Conservation (phyloP, 352 stramenopile species). For the Blastocystis sp. region DNA sequence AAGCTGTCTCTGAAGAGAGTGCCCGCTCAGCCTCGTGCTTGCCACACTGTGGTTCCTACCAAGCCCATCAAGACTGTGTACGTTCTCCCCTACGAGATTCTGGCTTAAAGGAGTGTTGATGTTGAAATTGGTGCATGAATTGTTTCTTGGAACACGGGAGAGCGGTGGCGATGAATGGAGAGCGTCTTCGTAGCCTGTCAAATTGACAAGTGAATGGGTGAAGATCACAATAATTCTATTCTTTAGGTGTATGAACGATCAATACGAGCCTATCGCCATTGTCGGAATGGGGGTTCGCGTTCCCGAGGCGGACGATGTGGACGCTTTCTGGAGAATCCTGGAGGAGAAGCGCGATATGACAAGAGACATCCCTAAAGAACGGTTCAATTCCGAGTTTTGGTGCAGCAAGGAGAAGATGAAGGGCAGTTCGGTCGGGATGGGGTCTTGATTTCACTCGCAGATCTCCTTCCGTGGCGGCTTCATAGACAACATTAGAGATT, state of each 20-base stretch:
- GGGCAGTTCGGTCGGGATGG: constrained; percentile 24
- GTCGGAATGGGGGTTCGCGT: constrained; percentile 51
- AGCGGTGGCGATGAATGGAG: background rate
- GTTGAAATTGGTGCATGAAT: constrained; percentile 4
- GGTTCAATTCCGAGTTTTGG: constrained; percentile 56
- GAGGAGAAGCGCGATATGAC: constrained; percentile 51
- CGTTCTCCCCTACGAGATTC: constrained; percentile 55
- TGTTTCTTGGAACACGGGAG: background rate
- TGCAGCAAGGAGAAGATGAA: constrained; percentile 48
- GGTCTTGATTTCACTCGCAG: background rate
- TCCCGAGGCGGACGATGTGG: constrained; percentile 52
- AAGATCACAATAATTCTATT: background rate
- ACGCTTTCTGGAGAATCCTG: constrained; percentile 47
- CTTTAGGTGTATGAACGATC: background rate
- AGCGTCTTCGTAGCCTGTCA: constrained; percentile 31
- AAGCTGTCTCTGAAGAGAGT: constrained; percentile 81
- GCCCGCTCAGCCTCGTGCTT: constrained; percentile 70
- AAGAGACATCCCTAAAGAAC: constrained; percentile 54
- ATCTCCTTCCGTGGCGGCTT: constrained; percentile 50
- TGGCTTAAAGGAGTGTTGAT: constrained; percentile 49
- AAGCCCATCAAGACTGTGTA: constrained; percentile 56
- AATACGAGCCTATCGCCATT: constrained; percentile 47
- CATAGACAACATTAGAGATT: constrained; percentile 56
- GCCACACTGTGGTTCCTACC: constrained; percentile 36
- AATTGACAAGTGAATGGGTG: constrained; percentile 19